Conservation (phyloP, 2,329 filamentous ascomycete genomes). For the Pestalotiopsis sp. region DNA sequence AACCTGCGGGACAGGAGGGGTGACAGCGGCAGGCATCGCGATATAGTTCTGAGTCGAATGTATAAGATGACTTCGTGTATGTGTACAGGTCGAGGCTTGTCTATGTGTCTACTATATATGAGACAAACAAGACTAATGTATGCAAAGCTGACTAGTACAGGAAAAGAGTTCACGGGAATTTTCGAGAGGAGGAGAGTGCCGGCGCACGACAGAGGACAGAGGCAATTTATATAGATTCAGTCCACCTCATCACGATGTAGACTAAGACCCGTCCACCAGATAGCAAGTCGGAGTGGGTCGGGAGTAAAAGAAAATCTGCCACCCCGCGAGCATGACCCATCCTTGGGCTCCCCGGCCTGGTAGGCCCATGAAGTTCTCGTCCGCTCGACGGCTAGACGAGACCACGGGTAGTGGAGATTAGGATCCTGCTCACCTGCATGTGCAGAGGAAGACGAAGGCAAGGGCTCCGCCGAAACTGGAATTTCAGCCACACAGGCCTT, state of each 20-base stretch:
- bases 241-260: neutral
- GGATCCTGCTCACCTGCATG: slow-evolving; percentile 11
- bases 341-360: neutral
- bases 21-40: slow-evolving; percentile 42
- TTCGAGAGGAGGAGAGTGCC: neutral
- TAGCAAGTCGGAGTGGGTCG: neutral
- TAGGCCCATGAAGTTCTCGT: slow-evolving; percentile 10
- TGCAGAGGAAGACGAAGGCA: slow-evolving; percentile 15
- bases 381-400: slow-evolving; percentile 1
- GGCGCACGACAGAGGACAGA: neutral
- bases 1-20: slow-evolving; percentile 28
- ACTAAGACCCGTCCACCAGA: neutral
- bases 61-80: neutral
- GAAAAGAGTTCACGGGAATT: neutral
- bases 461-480: slow-evolving; percentile 11
- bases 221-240: slow-evolving; percentile 13
- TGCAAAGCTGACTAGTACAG: neutral
- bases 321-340: neutral
- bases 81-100: neutral
- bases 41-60: slow-evolving; percentile 7
- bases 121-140: neutral
- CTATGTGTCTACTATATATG: neutral
- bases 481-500: slow-evolving; percentile 1
- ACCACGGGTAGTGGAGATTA: slow-evolving; percentile 1
- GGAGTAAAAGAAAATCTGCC: neutral